Percentiles rank a stretch among this genome's conserved stretches.
Conservation (phyloP, 2,329 filamentous ascomycete genomes). For the Apiospora sp. region DNA sequence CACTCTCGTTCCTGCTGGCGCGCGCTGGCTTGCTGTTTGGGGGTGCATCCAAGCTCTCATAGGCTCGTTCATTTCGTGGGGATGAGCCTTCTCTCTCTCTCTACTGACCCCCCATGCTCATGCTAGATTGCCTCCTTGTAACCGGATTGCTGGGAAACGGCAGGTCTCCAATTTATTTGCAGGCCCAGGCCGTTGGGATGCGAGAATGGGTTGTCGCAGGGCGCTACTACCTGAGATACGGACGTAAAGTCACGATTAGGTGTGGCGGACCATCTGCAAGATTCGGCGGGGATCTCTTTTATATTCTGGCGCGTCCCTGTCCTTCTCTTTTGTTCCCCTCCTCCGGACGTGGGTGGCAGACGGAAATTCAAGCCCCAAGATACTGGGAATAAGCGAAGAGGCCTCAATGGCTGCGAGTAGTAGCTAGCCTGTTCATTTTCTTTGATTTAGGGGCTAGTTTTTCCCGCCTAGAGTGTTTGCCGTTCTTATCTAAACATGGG, state of each 20-base stretch:
- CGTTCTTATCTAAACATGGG: conserved; percentile 1
- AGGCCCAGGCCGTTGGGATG: conserved; percentile 28
- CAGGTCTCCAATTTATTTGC: conserved; percentile 34
- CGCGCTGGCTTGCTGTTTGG: conserved; percentile 29
- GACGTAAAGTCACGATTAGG: conserved; percentile 37
- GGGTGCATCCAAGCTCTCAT: conserved; percentile 37
- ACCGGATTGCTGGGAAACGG: conserved; percentile 35
- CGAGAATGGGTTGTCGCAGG: conserved; percentile 26
- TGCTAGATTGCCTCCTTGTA: conserved; percentile 38
- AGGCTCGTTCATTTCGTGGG: conserved; percentile 33
- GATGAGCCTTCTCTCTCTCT: conserved; percentile 23
- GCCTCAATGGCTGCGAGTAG: not conserved
- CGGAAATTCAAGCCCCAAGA: conserved; percentile 25
- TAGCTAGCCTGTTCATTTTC: not conserved
- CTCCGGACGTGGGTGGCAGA: not conserved
- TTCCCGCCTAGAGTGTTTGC: not conserved
- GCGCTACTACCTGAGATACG: conserved; percentile 33
- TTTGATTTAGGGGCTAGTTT: not conserved
- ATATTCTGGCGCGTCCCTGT: conserved; percentile 42
- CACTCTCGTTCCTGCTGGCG: conserved; percentile 6
- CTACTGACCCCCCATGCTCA: conserved; percentile 19
- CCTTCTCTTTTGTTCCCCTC: conserved; percentile 1
- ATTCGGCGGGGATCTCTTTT: conserved; percentile 30
- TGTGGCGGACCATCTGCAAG: conserved; percentile 36
- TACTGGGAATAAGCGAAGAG: conserved; percentile 22